Conservation (phyloP, 2,329 filamentous ascomycete species). For the Xylariales sp. region DNA sequence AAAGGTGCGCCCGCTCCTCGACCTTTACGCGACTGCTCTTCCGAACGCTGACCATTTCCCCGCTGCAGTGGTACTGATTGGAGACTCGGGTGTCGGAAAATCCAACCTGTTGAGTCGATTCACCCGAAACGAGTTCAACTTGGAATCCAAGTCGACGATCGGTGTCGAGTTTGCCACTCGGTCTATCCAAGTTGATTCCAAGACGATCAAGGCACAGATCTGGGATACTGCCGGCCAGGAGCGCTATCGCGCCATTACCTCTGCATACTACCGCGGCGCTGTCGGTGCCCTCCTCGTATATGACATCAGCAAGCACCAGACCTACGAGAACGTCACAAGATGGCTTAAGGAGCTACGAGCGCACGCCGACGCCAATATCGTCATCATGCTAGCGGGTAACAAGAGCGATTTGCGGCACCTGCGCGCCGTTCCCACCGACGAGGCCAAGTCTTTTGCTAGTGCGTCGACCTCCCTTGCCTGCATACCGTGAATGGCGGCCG, state of each 20-base stretch:
- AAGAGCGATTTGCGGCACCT: constrained; percentile 99
- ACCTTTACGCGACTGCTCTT: constrained; percentile 40
- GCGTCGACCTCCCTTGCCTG: constrained; percentile 49
- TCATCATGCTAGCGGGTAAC: constrained; percentile 99
- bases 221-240: constrained; percentile 99
- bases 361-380: constrained; percentile 98
- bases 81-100: constrained; percentile 99
- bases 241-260: constrained; percentile 98
- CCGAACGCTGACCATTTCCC: constrained; percentile 44
- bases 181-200: constrained; percentile 98
- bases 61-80: constrained; percentile 89
- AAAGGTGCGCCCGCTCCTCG: constrained; percentile 73
- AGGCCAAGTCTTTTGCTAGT: constrained; percentile 98
- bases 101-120: constrained; percentile 99
- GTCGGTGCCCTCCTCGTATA: constrained; percentile 98
- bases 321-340: constrained; percentile 97
- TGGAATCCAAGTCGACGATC: constrained; percentile 99
- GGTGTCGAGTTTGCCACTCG: constrained; percentile 99
- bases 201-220: constrained; percentile 99
- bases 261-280: constrained; percentile 97
- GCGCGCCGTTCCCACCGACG: constrained; percentile 95
- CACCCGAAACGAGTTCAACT: constrained; percentile 99
- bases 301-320: constrained; percentile 99
- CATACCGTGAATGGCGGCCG: background rate
- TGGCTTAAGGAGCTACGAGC: constrained; percentile 99